A percentile compares a stretch with the other conserved stretches of the same genome.
phyloP scores from a whole-genome alignment of 768 basidiomycete species.

The Roridomyces roridus region DNA sequence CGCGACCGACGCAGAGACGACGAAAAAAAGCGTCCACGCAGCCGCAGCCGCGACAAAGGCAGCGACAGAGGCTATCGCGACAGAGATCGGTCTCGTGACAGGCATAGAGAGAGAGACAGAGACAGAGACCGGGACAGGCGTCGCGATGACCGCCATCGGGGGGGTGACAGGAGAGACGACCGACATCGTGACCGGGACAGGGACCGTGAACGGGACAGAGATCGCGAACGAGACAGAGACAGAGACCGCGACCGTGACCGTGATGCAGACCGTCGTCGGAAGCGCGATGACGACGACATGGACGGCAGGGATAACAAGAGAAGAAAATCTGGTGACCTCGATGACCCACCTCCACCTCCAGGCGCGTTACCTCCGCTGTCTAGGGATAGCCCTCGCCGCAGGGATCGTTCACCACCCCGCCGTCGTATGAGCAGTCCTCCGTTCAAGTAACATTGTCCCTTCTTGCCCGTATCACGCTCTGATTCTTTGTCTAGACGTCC shows the following conservation, averaged over 20 bases:
- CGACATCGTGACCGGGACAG: slow-evolving; percentile 62
- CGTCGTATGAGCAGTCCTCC: slow-evolving; percentile 49
- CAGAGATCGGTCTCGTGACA: slow-evolving; percentile 62
- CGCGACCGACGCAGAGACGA: slow-evolving; percentile 58
- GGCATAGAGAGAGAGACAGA: slow-evolving; percentile 53
- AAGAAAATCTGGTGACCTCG: slow-evolving; percentile 63
- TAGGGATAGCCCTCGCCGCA: slow-evolving; percentile 55
- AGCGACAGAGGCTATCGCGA: slow-evolving; percentile 57
- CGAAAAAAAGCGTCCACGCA: slow-evolving; percentile 61
- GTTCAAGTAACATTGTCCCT: slow-evolving; percentile 49
- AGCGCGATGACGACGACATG: slow-evolving; percentile 63
- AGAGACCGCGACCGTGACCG: slow-evolving; percentile 56
- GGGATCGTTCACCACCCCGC: slow-evolving; percentile 57
- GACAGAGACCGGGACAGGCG: slow-evolving; percentile 58
- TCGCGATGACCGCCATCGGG: slow-evolving; percentile 53
- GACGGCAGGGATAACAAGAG: slow-evolving; percentile 72
- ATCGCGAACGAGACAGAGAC: slow-evolving; percentile 53
- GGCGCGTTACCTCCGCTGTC: slow-evolving; percentile 50
- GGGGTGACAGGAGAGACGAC: slow-evolving; percentile 59
- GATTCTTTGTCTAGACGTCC: slow-evolving; percentile 54
- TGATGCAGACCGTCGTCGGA: slow-evolving; percentile 66
- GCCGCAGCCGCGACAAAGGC: slow-evolving; percentile 67
- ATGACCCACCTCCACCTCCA: slow-evolving; percentile 45
- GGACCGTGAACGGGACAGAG: slow-evolving; percentile 51
- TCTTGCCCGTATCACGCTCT: slow-evolving; percentile 9